phyloP scores from a whole-genome alignment of 2,329 filamentous ascomycete genomes.

The Claviceps digitariae region DNA sequence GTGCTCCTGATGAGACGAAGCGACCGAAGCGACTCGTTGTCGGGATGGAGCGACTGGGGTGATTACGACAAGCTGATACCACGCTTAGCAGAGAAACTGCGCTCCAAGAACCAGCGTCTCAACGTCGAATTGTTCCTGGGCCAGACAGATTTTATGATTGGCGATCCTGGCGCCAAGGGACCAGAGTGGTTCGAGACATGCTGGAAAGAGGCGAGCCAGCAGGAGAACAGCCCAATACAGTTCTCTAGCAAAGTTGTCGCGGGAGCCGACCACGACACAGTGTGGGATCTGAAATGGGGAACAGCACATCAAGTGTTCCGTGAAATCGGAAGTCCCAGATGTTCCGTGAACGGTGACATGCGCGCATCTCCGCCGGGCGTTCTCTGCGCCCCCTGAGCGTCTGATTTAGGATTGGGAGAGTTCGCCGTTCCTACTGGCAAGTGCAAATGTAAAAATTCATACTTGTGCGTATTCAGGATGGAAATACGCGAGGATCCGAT shows the following conservation, averaged over 20 bases:
- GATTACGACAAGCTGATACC: slow-evolving; percentile 18
- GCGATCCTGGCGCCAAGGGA: slow-evolving; percentile 8
- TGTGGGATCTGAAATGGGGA: slow-evolving; percentile 13
- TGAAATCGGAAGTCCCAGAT: slow-evolving; percentile 1
- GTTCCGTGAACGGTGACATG: neutral
- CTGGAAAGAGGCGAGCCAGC: slow-evolving; percentile 8
- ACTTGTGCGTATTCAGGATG: slow-evolving; percentile 6
- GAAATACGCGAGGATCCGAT: slow-evolving; percentile 13
- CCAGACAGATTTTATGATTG: neutral
- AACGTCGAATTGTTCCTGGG: slow-evolving; percentile 7
- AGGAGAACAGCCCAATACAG: slow-evolving; percentile 8
- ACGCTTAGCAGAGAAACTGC: slow-evolving; percentile 11
- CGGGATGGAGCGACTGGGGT: slow-evolving; percentile 17
- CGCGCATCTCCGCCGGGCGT: neutral
- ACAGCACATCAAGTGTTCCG: slow-evolving; percentile 10
- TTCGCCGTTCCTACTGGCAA: too few species aligned
- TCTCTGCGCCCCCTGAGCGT: neutral
- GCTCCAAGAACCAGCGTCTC: slow-evolving; percentile 7
- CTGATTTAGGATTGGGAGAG: neutral
- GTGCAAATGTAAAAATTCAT: neutral
- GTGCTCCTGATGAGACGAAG: slow-evolving; percentile 16
- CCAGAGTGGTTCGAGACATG: slow-evolving; percentile 16
- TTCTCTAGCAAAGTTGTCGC: slow-evolving; percentile 12
- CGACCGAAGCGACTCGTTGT: slow-evolving; percentile 7
- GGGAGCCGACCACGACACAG: slow-evolving; percentile 15